Conservation (phyloP, 352 stramenopile genomes). For the Pythium apleroticum region DNA sequence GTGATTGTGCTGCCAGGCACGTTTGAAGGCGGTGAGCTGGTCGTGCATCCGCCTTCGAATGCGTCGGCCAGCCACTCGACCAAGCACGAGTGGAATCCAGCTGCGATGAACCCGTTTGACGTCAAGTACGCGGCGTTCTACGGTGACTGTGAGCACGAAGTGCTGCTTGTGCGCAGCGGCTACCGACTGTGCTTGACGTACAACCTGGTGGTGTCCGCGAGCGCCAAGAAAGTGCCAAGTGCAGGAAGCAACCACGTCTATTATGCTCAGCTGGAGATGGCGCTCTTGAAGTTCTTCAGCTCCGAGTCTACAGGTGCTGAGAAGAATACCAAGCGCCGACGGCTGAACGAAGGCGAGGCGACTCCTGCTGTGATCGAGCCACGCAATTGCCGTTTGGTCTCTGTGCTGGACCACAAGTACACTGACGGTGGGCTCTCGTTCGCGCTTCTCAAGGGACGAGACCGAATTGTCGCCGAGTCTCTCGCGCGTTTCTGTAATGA, state of each 20-base stretch:
- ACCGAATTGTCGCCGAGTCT: slow-evolving; percentile 4
- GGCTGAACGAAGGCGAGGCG: background rate
- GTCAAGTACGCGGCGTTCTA: slow-evolving; percentile 23
- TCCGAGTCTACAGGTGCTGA: background rate
- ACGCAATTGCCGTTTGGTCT: slow-evolving; percentile 13
- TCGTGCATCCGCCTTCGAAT: slow-evolving; percentile 1
- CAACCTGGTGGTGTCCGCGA: slow-evolving; percentile 4
- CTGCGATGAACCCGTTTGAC: slow-evolving; percentile 3
- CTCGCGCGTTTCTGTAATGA: slow-evolving; percentile 15
- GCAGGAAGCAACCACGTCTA: background rate
- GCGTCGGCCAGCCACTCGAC: background rate
- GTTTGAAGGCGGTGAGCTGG: slow-evolving; percentile 18
- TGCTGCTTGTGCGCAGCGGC: slow-evolving; percentile 2
- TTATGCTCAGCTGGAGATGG: slow-evolving; percentile 2
- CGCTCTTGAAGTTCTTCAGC: slow-evolving; percentile 7
- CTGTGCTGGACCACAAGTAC: slow-evolving; percentile 23
- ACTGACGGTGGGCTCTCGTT: slow-evolving; percentile 14
- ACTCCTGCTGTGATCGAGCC: background rate
- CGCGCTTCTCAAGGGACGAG: slow-evolving; percentile 14
- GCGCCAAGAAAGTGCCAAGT: background rate
- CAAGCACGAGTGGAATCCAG: slow-evolving; percentile 9
- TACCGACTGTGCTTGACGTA: slow-evolving; percentile 18
- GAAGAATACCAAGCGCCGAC: slow-evolving; percentile 3
- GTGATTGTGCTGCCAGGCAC: slow-evolving; percentile 37
- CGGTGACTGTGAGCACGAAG: slow-evolving; percentile 16